Percentiles rank a stretch among this genome's conserved stretches.
Conservation (phyloP, 345 rosid species). For the Conringia planisiliqua region DNA sequence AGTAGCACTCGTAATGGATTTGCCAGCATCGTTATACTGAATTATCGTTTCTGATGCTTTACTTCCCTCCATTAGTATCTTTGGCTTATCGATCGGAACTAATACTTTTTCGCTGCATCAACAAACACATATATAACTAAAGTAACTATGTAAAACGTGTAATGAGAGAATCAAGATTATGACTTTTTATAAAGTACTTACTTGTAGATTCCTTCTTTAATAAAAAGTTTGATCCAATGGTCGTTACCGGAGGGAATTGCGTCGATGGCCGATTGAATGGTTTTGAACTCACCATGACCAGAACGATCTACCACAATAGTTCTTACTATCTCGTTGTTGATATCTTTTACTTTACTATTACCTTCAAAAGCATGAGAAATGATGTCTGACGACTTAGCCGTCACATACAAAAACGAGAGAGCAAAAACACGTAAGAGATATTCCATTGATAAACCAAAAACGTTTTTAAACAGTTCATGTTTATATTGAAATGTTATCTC, state of each 20-base stretch:
- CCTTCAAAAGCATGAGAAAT: not conserved
- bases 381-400: not conserved
- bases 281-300: constrained; percentile 31
- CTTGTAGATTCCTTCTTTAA: constrained; percentile 33
- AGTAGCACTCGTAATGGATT: too few species aligned
- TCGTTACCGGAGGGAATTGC: constrained; percentile 28
- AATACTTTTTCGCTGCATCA: too few species aligned
- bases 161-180: not conserved
- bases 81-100: too few species aligned
- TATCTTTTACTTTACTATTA: not conserved
- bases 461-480: not conserved
- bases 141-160: not conserved
- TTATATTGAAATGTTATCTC: not conserved
- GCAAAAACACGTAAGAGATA: not conserved
- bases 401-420: not conserved
- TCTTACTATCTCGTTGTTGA: not conserved
- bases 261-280: constrained; percentile 38
- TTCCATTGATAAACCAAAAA: not conserved
- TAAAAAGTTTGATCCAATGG: constrained; percentile 21
- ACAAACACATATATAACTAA: not conserved
- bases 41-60: too few species aligned
- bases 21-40: too few species aligned
- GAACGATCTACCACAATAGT: constrained; percentile 31
- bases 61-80: too few species aligned
- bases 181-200: not conserved